Evolutionary conservation across 306 rosid genomes (phyloP).

Genomic region (Benincasa hispida): DNA sequence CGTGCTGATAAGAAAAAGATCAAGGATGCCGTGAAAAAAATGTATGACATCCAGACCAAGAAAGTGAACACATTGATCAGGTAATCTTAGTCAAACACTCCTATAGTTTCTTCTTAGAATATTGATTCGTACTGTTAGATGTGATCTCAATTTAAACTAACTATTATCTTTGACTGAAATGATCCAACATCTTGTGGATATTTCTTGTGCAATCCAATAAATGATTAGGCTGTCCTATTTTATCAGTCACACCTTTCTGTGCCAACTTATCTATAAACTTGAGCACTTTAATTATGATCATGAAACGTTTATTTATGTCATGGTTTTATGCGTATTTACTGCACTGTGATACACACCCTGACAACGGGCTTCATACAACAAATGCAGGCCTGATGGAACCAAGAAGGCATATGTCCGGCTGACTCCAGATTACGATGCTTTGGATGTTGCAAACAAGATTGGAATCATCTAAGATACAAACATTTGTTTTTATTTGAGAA

Average conservation of each 20-base stretch:
- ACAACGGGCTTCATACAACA: neutral
- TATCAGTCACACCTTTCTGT: too few species aligned
- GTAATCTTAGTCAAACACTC: conserved; percentile 16
- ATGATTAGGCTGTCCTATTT: neutral
- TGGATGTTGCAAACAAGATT: conserved; percentile 92
- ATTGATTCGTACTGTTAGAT: neutral
- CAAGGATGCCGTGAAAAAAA: conserved; percentile 78
- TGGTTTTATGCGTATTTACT: too few species aligned
- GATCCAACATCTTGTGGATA: neutral
- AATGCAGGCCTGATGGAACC: conserved; percentile 80
- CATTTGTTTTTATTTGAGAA: neutral
- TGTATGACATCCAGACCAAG: conserved; percentile 88
- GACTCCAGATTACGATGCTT: conserved; percentile 76
- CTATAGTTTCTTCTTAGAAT: neutral
- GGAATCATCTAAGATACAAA: conserved; percentile 54
- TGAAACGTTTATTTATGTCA: neutral
- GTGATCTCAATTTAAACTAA: neutral
- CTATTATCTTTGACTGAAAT: neutral
- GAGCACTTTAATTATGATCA: neutral
- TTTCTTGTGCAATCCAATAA: neutral
- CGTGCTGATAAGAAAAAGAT: conserved; percentile 30
- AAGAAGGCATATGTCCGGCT: conserved; percentile 91
- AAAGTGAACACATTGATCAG: conserved; percentile 92
- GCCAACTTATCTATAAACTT: neutral
- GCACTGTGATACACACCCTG: neutral